These are phyloP conservation scores for Collariella sp. DNA, from an alignment of 495 filamentous ascomycete species.

Conservation along the genomic window DNA sequence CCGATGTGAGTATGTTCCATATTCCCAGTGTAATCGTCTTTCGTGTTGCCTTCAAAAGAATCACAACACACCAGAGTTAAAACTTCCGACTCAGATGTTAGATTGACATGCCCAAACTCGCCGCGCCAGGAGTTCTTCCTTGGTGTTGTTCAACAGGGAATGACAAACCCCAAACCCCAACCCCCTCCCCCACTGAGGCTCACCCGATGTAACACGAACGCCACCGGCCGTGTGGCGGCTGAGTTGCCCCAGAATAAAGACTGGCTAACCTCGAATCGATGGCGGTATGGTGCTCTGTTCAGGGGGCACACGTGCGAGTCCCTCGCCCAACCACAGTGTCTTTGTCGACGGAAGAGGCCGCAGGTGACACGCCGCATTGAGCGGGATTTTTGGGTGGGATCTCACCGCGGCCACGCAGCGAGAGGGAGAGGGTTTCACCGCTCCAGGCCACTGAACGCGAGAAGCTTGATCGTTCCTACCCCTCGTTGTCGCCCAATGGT, in stretches of 20 bases:
- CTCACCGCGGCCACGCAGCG: conserved; percentile 6
- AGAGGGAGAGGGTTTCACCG: neutral
- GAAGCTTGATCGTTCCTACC: neutral
- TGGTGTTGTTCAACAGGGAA: neutral
- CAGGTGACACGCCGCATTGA: conserved; percentile 1
- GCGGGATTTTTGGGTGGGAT: neutral
- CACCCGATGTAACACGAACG: neutral
- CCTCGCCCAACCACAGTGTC: conserved; percentile 2
- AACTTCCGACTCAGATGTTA: too few relatives aligned
- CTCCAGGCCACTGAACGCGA: neutral
- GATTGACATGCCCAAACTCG: too few relatives aligned
- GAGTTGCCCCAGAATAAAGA: neutral
- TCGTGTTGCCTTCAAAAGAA: too few relatives aligned
- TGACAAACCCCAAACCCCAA: too few relatives aligned
- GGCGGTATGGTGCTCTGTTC: neutral
- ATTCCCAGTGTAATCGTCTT: too few relatives aligned
- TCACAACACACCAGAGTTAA: too few relatives aligned
- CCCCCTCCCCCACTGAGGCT: neutral
- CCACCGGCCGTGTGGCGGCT: neutral
- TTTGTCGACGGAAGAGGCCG: neutral
- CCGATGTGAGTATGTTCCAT: too few relatives aligned
- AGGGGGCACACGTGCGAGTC: conserved; percentile 3
- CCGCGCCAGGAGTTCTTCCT: too few relatives aligned
- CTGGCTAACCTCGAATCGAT: conserved; percentile 3
- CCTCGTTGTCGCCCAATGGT: neutral